These are phyloP conservation scores for Ligustrum vulgare DNA, from an alignment of 257 asterid species.

Conservation along the genomic window DNA sequence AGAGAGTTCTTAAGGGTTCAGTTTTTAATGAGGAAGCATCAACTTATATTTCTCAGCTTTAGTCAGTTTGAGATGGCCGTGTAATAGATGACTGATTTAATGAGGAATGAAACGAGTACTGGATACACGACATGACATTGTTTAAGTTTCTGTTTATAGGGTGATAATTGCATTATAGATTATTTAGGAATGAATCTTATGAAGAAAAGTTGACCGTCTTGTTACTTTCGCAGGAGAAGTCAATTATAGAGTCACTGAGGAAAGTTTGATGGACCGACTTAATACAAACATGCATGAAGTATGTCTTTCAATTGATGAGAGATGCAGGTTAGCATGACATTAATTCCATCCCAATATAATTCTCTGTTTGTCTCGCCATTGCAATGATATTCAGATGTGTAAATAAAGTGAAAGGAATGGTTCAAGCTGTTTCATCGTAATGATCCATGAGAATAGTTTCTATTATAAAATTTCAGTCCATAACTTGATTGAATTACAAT, in stretches of 20 bases:
- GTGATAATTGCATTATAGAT: neutral
- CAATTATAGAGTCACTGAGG: constrained; percentile 63
- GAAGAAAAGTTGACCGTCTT: neutral
- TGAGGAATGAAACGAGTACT: too few relatives aligned
- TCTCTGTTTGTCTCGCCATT: neutral
- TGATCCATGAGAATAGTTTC: neutral
- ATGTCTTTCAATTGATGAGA: constrained; percentile 58
- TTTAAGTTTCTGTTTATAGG: neutral
- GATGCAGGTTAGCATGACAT: constrained; percentile 54
- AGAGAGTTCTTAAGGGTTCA: neutral
- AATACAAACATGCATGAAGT: constrained; percentile 74
- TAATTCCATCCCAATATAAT: neutral
- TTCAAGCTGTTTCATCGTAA: neutral
- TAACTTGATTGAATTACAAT: neutral
- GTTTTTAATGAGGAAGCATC: neutral
- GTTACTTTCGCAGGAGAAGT: constrained; percentile 47
- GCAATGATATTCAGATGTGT: neutral
- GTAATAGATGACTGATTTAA: too few relatives aligned
- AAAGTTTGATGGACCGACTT: constrained; percentile 74
- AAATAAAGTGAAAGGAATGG: neutral
- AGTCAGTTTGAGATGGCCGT: too few relatives aligned
- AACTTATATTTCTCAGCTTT: too few relatives aligned
- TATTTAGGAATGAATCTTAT: neutral
- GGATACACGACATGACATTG: neutral
- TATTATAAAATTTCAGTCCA: neutral